Evolutionary conservation across 2,329 filamentous ascomycete genomes (phyloP), one percentile per base, ranked within the genome.

Genomic region (Claviceps monticola): DNA sequence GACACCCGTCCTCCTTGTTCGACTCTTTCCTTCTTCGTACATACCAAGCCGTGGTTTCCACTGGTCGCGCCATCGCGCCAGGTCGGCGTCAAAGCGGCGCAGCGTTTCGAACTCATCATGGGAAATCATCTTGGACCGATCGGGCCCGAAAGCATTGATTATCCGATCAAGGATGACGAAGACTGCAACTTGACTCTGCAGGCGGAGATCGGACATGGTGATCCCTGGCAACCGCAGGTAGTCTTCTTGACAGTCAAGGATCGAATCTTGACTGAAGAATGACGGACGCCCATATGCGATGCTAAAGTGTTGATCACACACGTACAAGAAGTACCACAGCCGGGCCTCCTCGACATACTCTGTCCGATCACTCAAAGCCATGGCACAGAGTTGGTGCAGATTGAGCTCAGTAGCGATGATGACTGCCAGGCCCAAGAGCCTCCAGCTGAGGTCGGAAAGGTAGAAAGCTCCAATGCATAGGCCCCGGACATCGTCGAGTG

Each of bases 261-360:
- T 73, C 16, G 70, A 66, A 54, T 79, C 72, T 55, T 82, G 79
- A 48, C 74, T 71, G 19, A 81, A 79, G 9, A 82, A 74, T 0
- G 79, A 77, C 4, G 79, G 78, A 16, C 80, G 68, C 1, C 63
- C 63, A 50, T 83, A 83, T 0, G 80, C 73, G 49, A 84, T 82
- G 50, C 76, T 80, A 29, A 83, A 77, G 60, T 84, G 80, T 55
- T 82, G 80, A 58, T 84, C 80, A 58, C 79, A 83, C 1, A 82
- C 78, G 57, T 83, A 84, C 0, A 82, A 64, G 37, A 81, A 61
- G 60, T 82, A 83, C 78, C 79, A 83, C 6, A 84, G 65, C 43
- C 80, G 69, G 4, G 80, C 73, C 26, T 74, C 71, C 53, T 81
- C 74, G 57, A 75, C 72, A 51, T 76, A 69, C 55, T 76, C 70